Base-by-base conservation (phyloP, 2,329 filamentous ascomycete genomes). In the Claviceps quebecensis region DNA sequence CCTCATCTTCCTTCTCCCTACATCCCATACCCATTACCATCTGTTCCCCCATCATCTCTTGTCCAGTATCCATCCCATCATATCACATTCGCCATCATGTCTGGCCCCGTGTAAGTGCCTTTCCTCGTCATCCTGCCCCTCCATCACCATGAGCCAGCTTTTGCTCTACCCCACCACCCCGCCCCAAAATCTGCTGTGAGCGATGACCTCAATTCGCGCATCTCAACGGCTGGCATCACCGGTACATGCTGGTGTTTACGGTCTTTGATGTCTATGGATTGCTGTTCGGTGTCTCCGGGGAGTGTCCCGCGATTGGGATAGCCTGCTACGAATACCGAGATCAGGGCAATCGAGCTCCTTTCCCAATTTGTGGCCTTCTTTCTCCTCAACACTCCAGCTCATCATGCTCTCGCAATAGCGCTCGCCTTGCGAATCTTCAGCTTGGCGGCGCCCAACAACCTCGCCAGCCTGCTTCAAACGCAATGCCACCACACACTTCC, bases 361-460 rank as follows among this genome's bases (percentile, higher is more conserved):
- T 45, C 49, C 3, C 29, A 11, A 22, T 17, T 26, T n/a, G 47
- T 22, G 22, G n/a, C 51, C 56, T 50, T 46, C 6, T 5, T 19
- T 40, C 29, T 52, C 29, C 17, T 40, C 43, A 52, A 56, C 38
- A 54, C 60, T 63, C 63, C 62, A 64, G 67, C 65, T 68, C 63
- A 67, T 68, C 55, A 67, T 68, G 56, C 48, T 59, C 59, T 59
- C 57, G 62, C 61, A 55, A 57, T 74, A 87, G 83, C 75, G 82
- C 83, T 71, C 84, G 84, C 72, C 78, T 87, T 64, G 81, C 82
- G 69, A 82, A 78, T 73, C 79, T 86, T 69, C 78, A 81, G 73
- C 76, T 86, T 71, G 81, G 82, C 70, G 78, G 76, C 69, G 72
- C 76, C 69, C 72, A 72, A 66, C 57, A 67, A 63, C 60, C 65